phyloP scores from a whole-genome alignment of 2,329 filamentous ascomycete genomes.

The Alternaria alternata region DNA sequence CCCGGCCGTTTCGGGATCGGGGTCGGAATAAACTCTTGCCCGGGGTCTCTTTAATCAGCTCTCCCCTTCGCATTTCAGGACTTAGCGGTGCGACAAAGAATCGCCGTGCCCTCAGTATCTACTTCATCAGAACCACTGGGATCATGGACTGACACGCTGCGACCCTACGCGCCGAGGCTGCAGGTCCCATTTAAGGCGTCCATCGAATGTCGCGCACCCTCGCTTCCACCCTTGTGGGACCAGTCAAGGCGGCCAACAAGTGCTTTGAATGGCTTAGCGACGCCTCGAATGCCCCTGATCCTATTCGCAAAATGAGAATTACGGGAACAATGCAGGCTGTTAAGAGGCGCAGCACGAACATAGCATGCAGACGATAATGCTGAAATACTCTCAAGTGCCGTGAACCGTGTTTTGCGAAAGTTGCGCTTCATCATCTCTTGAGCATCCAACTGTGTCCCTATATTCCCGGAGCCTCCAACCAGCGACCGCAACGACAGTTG shows the following conservation, averaged over 20 bases:
- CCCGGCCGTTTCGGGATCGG: neutral
- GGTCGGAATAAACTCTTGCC: neutral
- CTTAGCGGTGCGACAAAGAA: neutral
- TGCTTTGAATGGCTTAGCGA: conserved; percentile 1
- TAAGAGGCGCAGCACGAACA: conserved; percentile 2
- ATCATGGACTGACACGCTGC: too few relatives aligned
- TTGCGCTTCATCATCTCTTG: neutral
- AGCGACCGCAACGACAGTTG: neutral
- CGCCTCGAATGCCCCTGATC: neutral
- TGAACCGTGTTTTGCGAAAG: neutral
- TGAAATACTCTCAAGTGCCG: neutral
- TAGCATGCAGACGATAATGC: neutral
- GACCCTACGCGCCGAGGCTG: neutral
- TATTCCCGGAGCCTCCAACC: neutral
- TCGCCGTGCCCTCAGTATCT: neutral
- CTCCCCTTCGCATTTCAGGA: neutral
- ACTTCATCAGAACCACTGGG: neutral
- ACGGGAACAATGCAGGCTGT: conserved; percentile 1
- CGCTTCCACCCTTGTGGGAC: conserved; percentile 1
- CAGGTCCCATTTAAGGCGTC: neutral
- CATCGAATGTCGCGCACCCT: neutral
- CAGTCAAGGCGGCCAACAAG: conserved; percentile 2
- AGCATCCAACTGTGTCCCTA: neutral
- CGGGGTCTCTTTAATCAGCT: neutral
- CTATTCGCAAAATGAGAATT: neutral